Evolutionary conservation across 2,329 filamentous ascomycete species (phyloP), one percentile per base, ranked within the genome.

Genomic region (Claviceps fusiformis): DNA sequence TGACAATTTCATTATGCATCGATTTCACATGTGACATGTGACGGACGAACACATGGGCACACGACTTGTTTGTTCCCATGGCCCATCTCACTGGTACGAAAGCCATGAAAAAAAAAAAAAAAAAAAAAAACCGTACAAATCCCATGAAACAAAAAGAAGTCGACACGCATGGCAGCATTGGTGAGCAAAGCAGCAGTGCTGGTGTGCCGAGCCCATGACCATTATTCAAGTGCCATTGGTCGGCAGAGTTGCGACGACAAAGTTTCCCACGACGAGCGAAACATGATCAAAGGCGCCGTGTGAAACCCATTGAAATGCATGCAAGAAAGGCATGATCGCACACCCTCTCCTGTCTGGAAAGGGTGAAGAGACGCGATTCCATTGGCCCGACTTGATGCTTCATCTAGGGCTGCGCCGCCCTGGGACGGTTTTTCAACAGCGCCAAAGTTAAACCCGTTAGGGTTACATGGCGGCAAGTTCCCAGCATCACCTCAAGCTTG

Each of bases 381-480:
- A 54, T 54, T 56, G 55, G 55, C 37, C 44, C 5, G 39, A 37
- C 15, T n/a, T 31, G 31, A 27, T 39, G 49, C 52, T 41, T 52
- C 46, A 7, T 50, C 43, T 24, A 52, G 33, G 50, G 17, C 33
- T 50, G 55, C 51, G 19, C 51, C 52, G 52, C n/a, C 41, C 41
- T 50, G 48, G 33, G 37, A 11, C 8, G 15, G 19, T 13, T 50
- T 33, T 27, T 43, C 8, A 29, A 51, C 35, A 33, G 45, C 13
- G 45, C 44, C 46, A 52, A 53, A 51, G 39, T 48, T 31, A 55
- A 59, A 58, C n/a, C 31, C 47, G 48, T 43, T 52, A 45, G 13
- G 58, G 58, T 60, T 51, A 56, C 54, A 60, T 59, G 43, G 50
- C 53, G 37, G 58, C 49, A 53, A 52, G 54, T 56, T 52, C 47